Percentiles rank a stretch among this genome's conserved stretches.
These are phyloP conservation scores for Penicillium sp. DNA, from an alignment of 2,329 filamentous ascomycete genomes.

Conservation along the genomic window DNA sequence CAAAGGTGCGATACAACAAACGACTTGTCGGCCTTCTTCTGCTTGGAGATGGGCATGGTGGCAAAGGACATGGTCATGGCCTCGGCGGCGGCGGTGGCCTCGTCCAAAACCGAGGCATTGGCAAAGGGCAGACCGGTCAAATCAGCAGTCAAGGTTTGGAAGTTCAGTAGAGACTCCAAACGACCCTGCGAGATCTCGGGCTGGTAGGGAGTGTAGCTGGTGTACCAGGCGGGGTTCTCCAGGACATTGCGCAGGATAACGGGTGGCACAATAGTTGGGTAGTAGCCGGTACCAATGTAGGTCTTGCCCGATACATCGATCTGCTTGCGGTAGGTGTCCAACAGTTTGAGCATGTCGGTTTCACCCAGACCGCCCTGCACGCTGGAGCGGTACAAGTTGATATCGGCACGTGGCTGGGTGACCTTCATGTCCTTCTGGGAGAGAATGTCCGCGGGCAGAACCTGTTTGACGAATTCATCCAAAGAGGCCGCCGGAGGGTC, in stretches of 20 bases:
- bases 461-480: slow-evolving; percentile 78
- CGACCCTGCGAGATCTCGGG: slow-evolving; percentile 95
- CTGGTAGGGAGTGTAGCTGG: slow-evolving; percentile 95
- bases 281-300: slow-evolving; percentile 85
- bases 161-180: slow-evolving; percentile 87
- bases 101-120: slow-evolving; percentile 86
- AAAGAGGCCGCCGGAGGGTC: slow-evolving; percentile 67
- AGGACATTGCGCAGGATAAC: slow-evolving; percentile 91
- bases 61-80: slow-evolving; percentile 92
- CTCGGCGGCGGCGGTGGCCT: slow-evolving; percentile 87
- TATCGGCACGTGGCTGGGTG: slow-evolving; percentile 42
- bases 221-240: slow-evolving; percentile 95
- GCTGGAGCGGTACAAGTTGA: slow-evolving; percentile 39
- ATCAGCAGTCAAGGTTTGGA: slow-evolving; percentile 87
- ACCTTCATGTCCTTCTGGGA: slow-evolving; percentile 61
- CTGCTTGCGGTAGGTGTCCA: slow-evolving; percentile 44
- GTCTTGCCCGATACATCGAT: slow-evolving; percentile 59
- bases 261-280: slow-evolving; percentile 75
- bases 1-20: slow-evolving; percentile 78
- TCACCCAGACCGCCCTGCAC: slow-evolving; percentile 45
- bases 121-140: slow-evolving; percentile 80
- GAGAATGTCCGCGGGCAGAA: slow-evolving; percentile 74
- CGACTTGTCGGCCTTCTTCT: slow-evolving; percentile 69
- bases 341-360: slow-evolving; percentile 40
- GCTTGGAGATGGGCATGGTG: slow-evolving; percentile 62